Evolutionary conservation across 1,284 basidiomycete species (phyloP).

Genomic region (Rhodotorula sp.): DNA sequence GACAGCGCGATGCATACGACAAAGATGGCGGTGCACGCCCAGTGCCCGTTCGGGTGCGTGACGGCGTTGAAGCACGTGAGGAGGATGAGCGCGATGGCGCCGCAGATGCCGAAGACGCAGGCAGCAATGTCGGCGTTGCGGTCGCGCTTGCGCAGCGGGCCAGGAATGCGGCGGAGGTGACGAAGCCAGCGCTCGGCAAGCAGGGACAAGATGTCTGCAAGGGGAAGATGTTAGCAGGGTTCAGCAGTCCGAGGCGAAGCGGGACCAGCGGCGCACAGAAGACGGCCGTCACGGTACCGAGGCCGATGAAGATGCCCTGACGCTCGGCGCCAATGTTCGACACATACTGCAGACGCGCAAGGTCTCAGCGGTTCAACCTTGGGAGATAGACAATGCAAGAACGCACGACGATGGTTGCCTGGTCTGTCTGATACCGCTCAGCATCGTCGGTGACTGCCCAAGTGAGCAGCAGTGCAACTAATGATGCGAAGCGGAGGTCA

Average conservation of each 20-base stretch:
- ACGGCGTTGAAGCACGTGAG: conserved; percentile 38
- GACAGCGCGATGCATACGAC: conserved; percentile 55
- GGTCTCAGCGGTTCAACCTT: not conserved
- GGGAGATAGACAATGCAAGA: no score
- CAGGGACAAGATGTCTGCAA: conserved; percentile 45
- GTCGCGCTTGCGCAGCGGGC: conserved; percentile 46
- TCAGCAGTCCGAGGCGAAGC: not conserved
- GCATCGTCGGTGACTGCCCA: conserved; percentile 33
- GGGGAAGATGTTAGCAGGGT: not conserved
- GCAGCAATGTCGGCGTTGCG: conserved; percentile 48
- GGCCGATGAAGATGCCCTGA: conserved; percentile 53
- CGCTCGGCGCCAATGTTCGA: conserved; percentile 36
- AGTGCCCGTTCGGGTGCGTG: not conserved
- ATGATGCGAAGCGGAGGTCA: not conserved
- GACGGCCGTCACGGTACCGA: conserved; percentile 47
- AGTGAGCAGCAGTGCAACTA: conserved; percentile 31
- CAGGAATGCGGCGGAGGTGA: conserved; percentile 56
- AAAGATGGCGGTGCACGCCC: conserved; percentile 54
- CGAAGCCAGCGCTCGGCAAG: conserved; percentile 56
- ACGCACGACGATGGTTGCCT: conserved; percentile 26
- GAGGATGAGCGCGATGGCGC: conserved; percentile 54
- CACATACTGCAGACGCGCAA: conserved; percentile 17
- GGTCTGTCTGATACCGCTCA: conserved; percentile 16
- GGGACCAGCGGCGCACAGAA: conserved; percentile 45
- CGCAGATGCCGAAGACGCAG: conserved; percentile 52